Conservation (phyloP, 2,329 filamentous ascomycete species). For the Geoglossum cookeanum region DNA sequence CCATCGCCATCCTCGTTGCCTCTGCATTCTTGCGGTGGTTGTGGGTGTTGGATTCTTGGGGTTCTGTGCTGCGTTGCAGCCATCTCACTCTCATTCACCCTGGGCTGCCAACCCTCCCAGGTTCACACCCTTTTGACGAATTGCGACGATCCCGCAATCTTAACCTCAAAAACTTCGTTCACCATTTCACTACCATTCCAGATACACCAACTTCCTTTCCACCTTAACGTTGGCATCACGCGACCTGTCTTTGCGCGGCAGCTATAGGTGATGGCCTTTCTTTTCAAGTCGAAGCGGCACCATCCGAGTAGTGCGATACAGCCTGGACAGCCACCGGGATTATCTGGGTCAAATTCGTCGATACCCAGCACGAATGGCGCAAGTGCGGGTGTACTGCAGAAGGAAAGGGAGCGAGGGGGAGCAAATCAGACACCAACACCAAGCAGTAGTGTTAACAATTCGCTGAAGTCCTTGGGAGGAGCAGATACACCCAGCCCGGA, state of each 20-base stretch:
- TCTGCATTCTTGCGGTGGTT: not conserved
- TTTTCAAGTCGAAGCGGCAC: conserved; percentile 67
- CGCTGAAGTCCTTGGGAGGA: conserved; percentile 46
- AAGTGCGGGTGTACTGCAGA: conserved; percentile 12
- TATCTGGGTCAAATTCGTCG: conserved; percentile 33
- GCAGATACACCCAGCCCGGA: conserved; percentile 45
- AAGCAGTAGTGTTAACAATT: conserved; percentile 48
- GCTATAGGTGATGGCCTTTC: conserved; percentile 43
- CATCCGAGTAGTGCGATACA: conserved; percentile 40
- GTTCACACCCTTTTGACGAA: not conserved
- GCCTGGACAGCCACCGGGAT: conserved; percentile 35
- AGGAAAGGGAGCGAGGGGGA: conserved; percentile 16
- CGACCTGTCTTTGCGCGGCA: not conserved
- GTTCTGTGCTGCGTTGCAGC: not conserved
- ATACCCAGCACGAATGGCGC: conserved; percentile 28
- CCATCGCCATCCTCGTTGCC: not conserved
- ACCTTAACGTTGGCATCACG: not conserved
- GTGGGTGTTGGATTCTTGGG: not conserved
- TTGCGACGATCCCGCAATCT: not conserved
- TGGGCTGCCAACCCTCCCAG: not conserved
- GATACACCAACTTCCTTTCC: not conserved
- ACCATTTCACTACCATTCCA: not conserved
- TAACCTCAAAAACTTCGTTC: not conserved
- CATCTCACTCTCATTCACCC: not conserved
- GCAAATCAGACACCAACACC: conserved; percentile 45